Evolutionary conservation across 805 yeast genomes (phyloP).

Genomic region (Sugiyamaella mastotermitis): DNA sequence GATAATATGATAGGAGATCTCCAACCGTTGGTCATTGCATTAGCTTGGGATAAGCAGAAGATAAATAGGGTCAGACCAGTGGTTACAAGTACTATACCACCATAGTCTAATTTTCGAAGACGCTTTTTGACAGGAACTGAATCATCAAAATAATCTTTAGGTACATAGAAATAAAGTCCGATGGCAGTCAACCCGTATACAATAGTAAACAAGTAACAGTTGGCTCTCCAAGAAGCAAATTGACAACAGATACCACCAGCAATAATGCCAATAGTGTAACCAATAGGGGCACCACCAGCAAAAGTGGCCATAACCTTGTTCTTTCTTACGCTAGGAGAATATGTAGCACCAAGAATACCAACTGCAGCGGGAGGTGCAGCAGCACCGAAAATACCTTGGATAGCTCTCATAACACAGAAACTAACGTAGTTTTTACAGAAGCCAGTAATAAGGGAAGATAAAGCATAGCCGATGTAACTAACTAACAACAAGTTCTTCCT

Average conservation of each 20-base stretch:
- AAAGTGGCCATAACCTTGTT: conserved; percentile 40
- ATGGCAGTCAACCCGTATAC: conserved; percentile 28
- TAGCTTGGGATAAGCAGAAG: conserved; percentile 41
- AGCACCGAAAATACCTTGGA: conserved; percentile 40
- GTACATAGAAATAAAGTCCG: conserved; percentile 29
- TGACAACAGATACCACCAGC: conserved; percentile 40
- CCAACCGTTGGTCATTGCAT: conserved; percentile 40
- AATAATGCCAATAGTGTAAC: conserved; percentile 39
- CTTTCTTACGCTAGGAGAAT: conserved; percentile 37
- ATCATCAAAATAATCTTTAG: conserved; percentile 29
- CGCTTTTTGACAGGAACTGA: conserved; percentile 26
- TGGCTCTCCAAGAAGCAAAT: conserved; percentile 37
- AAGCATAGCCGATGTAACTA: conserved; percentile 31
- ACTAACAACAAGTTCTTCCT: conserved; percentile 35
- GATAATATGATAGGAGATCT: conserved; percentile 42
- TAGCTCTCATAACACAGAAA: conserved; percentile 38
- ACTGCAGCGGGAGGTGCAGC: conserved; percentile 45
- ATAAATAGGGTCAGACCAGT: conserved; percentile 38
- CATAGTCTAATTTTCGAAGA: conserved; percentile 33
- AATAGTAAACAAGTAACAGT: conserved; percentile 38
- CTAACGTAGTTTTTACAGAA: conserved; percentile 27
- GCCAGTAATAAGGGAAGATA: conserved; percentile 27
- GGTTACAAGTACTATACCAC: conserved; percentile 39
- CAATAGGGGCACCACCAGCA: conserved; percentile 44
- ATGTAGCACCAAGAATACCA: conserved; percentile 40